Percentiles rank a stretch among this genome's conserved stretches.
Evolutionary conservation across 148 eudicot species (phyloP).

Genomic region (Rhododendron mucronatum): DNA sequence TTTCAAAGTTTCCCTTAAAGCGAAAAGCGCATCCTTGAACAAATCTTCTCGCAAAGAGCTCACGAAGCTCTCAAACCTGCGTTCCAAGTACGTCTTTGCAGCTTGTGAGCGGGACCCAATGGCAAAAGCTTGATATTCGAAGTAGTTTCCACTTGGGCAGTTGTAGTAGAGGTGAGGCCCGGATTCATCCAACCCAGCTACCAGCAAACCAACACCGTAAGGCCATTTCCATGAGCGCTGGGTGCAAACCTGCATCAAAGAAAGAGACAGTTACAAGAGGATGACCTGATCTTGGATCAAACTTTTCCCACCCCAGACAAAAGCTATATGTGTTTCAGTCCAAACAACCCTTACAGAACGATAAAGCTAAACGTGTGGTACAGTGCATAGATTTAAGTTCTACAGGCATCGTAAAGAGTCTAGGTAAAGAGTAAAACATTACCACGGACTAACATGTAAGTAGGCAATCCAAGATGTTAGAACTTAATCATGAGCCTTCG

Average conservation of each 20-base stretch:
- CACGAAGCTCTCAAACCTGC: slow-evolving; percentile 68
- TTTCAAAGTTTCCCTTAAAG: slow-evolving; percentile 83
- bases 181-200: slow-evolving; percentile 90
- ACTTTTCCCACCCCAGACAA: neutral
- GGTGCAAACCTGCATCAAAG: slow-evolving; percentile 70
- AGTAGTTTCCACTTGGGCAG: slow-evolving; percentile 99
- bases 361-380: no score
- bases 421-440: no score
- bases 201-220: slow-evolving; percentile 88
- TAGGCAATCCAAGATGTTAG: no score
- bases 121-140: slow-evolving; percentile 94
- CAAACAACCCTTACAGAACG: no score
- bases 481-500: no score
- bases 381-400: neutral
- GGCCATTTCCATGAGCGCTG: slow-evolving; percentile 99
- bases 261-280: slow-evolving; percentile 9
- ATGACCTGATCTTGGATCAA: slow-evolving; percentile 2
- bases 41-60: slow-evolving; percentile 68
- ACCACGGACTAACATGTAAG: no score
- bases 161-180: slow-evolving; percentile 97
- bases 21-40: slow-evolving; percentile 87
- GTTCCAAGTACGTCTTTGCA: slow-evolving; percentile 92
- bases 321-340: no score
- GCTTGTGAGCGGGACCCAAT: slow-evolving; percentile 98
- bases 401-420: no score